Conservation (phyloP, 768 basidiomycete species). For the Trametes meyenii region DNA sequence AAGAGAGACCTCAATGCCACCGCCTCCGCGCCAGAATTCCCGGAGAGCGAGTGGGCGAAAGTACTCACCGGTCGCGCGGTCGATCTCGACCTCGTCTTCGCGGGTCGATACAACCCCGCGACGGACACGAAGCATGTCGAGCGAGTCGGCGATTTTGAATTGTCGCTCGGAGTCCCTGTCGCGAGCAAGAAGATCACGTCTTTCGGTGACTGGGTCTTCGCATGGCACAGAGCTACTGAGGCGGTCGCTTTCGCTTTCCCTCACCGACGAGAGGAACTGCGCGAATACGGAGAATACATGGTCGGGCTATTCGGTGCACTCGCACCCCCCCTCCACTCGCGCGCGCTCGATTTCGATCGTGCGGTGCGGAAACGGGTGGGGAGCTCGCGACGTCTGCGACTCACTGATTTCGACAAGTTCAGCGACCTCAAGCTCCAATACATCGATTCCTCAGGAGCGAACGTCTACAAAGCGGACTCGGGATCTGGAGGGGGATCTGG, state of each 20-base stretch:
- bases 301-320: conserved; percentile 27
- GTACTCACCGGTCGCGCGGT: conserved; percentile 31
- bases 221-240: conserved; percentile 23
- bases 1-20: conserved; percentile 2
- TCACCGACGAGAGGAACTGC: conserved; percentile 32
- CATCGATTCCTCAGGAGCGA: conserved; percentile 3
- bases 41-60: conserved; percentile 31
- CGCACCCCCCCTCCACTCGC: conserved; percentile 9
- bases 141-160: conserved; percentile 24
- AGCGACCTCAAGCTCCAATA: conserved; percentile 7
- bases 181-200: conserved; percentile 23
- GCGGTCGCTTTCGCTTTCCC: conserved; percentile 33
- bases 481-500: neutral
- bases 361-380: conserved; percentile 32
- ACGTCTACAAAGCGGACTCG: neutral
- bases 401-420: conserved; percentile 30
- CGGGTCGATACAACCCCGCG: conserved; percentile 20
- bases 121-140: conserved; percentile 16
- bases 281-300: conserved; percentile 33
- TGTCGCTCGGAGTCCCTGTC: conserved; percentile 18
- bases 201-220: conserved; percentile 30
- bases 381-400: conserved; percentile 18
- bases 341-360: conserved; percentile 37
- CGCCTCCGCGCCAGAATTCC: conserved; percentile 27
- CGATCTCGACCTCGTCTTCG: conserved; percentile 35